Conservation (phyloP, 2,329 filamentous ascomycete species). For the Cytospora mali region DNA sequence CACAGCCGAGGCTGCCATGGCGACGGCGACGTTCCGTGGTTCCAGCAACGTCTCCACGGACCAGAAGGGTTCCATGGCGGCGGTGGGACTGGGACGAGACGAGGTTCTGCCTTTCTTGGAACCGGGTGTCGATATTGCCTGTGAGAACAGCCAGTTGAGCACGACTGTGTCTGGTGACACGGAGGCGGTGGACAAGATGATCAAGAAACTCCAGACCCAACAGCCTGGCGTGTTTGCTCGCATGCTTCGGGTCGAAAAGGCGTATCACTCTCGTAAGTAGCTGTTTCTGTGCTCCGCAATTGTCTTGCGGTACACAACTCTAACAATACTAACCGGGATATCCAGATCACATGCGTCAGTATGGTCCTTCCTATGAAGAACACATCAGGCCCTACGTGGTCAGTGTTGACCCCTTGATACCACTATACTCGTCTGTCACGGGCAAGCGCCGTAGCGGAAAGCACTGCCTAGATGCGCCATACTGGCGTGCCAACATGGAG, state of each 20-base stretch:
- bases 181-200: constrained; percentile 32
- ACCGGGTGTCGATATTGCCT: constrained; percentile 8
- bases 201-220: constrained; percentile 31
- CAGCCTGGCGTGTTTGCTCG: constrained; percentile 32
- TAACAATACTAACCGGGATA: too few species aligned
- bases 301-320: too few species aligned
- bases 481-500: constrained; percentile 37
- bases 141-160: constrained; percentile 32
- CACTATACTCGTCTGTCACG: too few species aligned
- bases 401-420: too few species aligned
- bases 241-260: constrained; percentile 32
- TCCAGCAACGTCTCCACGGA: constrained; percentile 34
- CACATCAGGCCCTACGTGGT: too few species aligned
- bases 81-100: background rate
- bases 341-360: too few species aligned
- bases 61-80: background rate
- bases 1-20: constrained; percentile 41
- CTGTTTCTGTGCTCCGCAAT: too few species aligned
- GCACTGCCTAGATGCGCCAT: too few species aligned
- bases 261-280: constrained; percentile 39
- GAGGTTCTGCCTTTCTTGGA: constrained; percentile 5
- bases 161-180: constrained; percentile 39
- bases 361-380: too few species aligned
- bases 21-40: constrained; percentile 41
- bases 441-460: too few species aligned